phyloP scores from a whole-genome alignment of 2,329 filamentous ascomycete species.

The Colletotrichum tofieldiae region DNA sequence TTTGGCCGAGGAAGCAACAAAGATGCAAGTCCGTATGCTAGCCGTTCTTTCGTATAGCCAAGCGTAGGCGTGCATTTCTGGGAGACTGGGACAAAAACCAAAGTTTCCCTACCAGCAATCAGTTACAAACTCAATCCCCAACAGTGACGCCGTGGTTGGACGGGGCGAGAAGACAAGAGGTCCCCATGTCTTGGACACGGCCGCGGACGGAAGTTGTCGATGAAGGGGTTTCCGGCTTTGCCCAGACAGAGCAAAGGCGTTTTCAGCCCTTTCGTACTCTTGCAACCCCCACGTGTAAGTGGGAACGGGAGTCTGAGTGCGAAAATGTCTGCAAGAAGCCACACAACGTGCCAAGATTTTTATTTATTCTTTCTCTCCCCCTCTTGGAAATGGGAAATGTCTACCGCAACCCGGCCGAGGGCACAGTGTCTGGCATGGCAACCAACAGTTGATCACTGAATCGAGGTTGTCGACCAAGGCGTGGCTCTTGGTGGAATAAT shows the following conservation, averaged over 20 bases:
- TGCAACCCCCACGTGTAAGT: neutral
- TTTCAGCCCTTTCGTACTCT: neutral
- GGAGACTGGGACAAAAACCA: neutral
- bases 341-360: neutral
- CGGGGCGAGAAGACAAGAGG: neutral
- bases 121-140: neutral
- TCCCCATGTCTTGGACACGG: neutral
- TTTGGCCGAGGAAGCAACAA: neutral
- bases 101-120: too few relatives aligned
- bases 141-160: neutral
- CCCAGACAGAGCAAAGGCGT: constrained; percentile 2
- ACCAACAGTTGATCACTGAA: neutral
- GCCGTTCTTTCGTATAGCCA: neutral
- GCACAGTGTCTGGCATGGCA: neutral
- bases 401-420: neutral
- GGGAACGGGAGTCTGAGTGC: neutral
- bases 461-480: neutral
- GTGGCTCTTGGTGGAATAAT: neutral
- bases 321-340: neutral
- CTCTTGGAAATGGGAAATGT: neutral
- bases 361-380: too few relatives aligned
- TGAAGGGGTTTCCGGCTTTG: neutral
- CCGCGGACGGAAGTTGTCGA: neutral
- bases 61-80: neutral
- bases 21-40: neutral